These are phyloP conservation scores for Macrocystidia cucumis DNA, from an alignment of 1,284 basidiomycete species.

Conservation along the genomic window DNA sequence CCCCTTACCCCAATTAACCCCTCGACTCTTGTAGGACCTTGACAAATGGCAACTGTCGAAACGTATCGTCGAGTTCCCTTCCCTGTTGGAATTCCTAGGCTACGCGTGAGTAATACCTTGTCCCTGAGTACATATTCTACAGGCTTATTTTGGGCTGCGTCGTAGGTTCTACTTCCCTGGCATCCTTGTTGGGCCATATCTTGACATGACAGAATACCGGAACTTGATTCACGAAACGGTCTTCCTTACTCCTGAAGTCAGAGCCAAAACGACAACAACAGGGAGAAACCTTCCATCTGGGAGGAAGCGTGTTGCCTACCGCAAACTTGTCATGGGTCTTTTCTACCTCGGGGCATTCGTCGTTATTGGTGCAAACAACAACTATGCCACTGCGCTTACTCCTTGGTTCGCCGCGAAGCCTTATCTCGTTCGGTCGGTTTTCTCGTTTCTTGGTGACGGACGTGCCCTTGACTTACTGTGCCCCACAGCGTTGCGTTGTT, in stretches of 20 bases:
- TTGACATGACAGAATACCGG: constrained; percentile 82
- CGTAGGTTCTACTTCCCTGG: constrained; percentile 93
- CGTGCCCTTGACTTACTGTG: constrained; percentile 5
- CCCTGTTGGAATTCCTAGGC: constrained; percentile 83
- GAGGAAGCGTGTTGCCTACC: constrained; percentile 81
- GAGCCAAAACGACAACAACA: constrained; percentile 24
- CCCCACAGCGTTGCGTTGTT: constrained; percentile 53
- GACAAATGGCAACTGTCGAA: constrained; percentile 83
- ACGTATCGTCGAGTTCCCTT: constrained; percentile 70
- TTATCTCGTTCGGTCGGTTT: constrained; percentile 47
- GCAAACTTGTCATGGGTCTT: constrained; percentile 69
- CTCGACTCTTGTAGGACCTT: constrained; percentile 46
- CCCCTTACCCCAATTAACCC: constrained; percentile 7
- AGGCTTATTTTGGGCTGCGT: neutral
- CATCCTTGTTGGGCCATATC: constrained; percentile 86
- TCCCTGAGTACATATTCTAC: neutral
- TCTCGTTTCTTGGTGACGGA: constrained; percentile 19
- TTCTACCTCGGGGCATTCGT: constrained; percentile 75
- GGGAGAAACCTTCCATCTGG: constrained; percentile 57
- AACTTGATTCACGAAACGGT: constrained; percentile 68
- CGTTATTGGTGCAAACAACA: constrained; percentile 51
- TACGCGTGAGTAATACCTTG: constrained; percentile 59
- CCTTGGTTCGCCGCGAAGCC: constrained; percentile 50
- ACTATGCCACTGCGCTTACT: constrained; percentile 48
- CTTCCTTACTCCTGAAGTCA: constrained; percentile 46